A percentile compares a stretch with the other conserved stretches of the same genome.
Conservation (phyloP, 2,329 filamentous ascomycete genomes). For the Beauveria caledonica region DNA sequence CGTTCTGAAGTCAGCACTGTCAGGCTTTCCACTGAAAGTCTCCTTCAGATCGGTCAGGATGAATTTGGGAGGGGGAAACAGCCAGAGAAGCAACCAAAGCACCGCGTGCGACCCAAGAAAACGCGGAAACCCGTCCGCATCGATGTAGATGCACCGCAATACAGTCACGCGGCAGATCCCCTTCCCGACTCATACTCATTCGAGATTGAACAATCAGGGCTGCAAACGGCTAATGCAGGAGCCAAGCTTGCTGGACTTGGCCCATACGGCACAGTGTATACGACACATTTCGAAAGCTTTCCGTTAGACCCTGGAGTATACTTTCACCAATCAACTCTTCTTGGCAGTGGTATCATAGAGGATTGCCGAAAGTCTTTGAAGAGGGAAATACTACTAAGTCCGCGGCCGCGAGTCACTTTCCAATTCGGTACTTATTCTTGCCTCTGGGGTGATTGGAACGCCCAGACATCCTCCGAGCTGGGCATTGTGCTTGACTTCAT, state of each 20-base stretch:
- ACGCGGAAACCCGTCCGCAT: conserved; percentile 30
- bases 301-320: conserved; percentile 47
- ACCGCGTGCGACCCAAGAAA: conserved; percentile 14
- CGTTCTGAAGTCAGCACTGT: background rate
- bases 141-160: conserved; percentile 44
- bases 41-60: background rate
- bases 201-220: conserved; percentile 11
- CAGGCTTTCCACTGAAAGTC: background rate
- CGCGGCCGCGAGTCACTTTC: conserved; percentile 31
- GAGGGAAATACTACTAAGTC: conserved; percentile 20
- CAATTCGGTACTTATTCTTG: conserved; percentile 40
- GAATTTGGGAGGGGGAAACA: background rate
- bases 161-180: conserved; percentile 45
- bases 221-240: conserved; percentile 13
- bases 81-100: conserved; percentile 13
- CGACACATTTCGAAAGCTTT: conserved; percentile 54
- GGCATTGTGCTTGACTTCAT: conserved; percentile 55
- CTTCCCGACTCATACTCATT: conserved; percentile 20
- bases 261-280: conserved; percentile 53
- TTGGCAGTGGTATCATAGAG: conserved; percentile 45
- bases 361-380: conserved; percentile 27
- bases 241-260: conserved; percentile 43
- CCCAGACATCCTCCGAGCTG: conserved; percentile 51
- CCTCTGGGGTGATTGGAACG: conserved; percentile 49
- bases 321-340: conserved; percentile 51